Conservation (phyloP, 129 eudicot species). For the Flaveria brownii region DNA sequence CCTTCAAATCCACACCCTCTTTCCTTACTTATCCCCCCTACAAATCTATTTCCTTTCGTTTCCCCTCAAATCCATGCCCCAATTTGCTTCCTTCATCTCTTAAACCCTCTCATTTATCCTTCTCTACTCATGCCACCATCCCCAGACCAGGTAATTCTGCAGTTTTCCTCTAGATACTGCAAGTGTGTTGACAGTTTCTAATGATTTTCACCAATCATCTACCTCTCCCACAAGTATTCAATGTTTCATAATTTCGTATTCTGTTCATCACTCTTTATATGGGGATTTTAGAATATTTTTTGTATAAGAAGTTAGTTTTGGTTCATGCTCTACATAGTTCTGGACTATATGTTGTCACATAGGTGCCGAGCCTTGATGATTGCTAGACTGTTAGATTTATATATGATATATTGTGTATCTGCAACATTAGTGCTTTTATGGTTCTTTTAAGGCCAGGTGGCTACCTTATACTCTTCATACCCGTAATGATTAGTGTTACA, state of each 20-base stretch:
- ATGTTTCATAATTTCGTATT: neutral
- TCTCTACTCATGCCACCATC: constrained; percentile 34
- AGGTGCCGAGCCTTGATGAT: no score
- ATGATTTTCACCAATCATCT: neutral
- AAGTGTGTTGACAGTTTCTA: neutral
- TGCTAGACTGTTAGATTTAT: no score
- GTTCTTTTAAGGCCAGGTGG: neutral
- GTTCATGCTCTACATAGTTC: neutral
- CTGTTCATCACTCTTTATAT: neutral
- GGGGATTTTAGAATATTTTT: neutral
- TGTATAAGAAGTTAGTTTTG: neutral
- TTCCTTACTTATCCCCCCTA: constrained; percentile 1
- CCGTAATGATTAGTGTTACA: neutral
- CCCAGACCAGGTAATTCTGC: constrained; percentile 36
- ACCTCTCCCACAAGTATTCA: neutral
- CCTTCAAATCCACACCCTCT: constrained; percentile 23
- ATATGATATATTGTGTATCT: neutral
- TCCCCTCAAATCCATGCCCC: constrained; percentile 10
- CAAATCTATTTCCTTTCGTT: constrained; percentile 11
- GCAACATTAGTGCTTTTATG: neutral
- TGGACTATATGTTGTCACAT: neutral
- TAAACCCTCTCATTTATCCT: constrained; percentile 21
- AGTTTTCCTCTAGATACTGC: no score
- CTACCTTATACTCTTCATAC: no score
- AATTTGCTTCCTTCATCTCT: constrained; percentile 20